Conservation (phyloP, 257 asterid species). For the Solanum etuberosum region DNA sequence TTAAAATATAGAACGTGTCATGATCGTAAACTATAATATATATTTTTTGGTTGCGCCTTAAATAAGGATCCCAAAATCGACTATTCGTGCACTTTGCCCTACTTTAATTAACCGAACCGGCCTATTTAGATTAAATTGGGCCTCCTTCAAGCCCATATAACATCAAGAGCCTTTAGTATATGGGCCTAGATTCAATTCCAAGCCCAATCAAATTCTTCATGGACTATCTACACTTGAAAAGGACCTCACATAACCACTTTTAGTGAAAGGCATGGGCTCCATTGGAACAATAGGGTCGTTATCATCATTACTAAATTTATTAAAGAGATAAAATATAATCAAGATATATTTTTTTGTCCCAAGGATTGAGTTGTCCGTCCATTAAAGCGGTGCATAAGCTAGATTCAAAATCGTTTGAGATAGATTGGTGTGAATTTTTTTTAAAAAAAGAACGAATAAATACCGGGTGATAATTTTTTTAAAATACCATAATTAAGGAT, state of each 20-base stretch:
- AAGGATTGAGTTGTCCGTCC: background rate
- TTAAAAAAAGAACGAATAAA: background rate
- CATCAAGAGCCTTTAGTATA: background rate
- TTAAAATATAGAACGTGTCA: background rate
- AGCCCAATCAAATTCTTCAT: background rate
- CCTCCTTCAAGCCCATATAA: background rate
- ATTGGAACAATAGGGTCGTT: background rate
- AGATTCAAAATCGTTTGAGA: background rate
- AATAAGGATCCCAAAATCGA: background rate
- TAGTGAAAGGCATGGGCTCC: background rate
- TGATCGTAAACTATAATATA: background rate
- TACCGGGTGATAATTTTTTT: accelerated
- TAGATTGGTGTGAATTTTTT: too few species aligned
- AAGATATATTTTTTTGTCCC: background rate
- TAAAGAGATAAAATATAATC: background rate
- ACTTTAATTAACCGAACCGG: background rate
- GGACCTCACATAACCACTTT: background rate
- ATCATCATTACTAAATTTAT: background rate
- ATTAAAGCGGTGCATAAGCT: background rate
- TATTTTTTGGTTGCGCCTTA: background rate
- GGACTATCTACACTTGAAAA: background rate
- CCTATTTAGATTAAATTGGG: background rate
- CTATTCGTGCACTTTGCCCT: background rate
- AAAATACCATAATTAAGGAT: background rate
- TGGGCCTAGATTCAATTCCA: background rate